Evolutionary conservation across 2,329 filamentous ascomycete species (phyloP).

Genomic region (Bipolaris oryzae): DNA sequence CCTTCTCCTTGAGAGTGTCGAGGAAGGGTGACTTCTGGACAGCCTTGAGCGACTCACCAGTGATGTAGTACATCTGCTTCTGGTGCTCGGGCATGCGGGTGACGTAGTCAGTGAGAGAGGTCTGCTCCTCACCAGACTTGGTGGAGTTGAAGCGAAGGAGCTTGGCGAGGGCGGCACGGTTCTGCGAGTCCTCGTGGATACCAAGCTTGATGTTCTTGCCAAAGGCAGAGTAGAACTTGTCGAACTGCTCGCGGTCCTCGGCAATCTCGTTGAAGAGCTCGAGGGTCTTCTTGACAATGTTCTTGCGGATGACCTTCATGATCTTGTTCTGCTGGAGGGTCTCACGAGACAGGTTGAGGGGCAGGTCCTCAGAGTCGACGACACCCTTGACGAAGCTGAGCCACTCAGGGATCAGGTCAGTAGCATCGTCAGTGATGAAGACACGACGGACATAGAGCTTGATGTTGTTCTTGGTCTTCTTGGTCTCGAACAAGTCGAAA

Average conservation of each 20-base stretch:
- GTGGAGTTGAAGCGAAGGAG: conserved; percentile 98
- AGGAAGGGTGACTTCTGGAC: conserved; percentile 99
- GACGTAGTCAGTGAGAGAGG: conserved; percentile 95
- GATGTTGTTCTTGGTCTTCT: conserved; percentile 99
- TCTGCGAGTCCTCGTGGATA: conserved; percentile 99
- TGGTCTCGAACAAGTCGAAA: conserved; percentile 99
- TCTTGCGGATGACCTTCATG: conserved; percentile 99
- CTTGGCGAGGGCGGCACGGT: conserved; percentile 91
- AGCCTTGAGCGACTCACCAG: conserved; percentile 98
- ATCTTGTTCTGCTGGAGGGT: conserved; percentile 99
- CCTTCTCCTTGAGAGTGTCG: conserved; percentile 97
- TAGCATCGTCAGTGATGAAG: conserved; percentile 99
- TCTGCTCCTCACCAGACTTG: conserved; percentile 96
- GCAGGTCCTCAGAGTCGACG: conserved; percentile 99
- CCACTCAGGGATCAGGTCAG: conserved; percentile 99
- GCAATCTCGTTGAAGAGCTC: conserved; percentile 99
- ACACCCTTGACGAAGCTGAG: conserved; percentile 99
- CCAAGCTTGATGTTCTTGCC: conserved; percentile 99
- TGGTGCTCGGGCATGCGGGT: conserved; percentile 99
- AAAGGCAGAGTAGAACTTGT: conserved; percentile 99
- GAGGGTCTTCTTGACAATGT: conserved; percentile 99
- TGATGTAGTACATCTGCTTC: conserved; percentile 99
- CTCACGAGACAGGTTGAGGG: conserved; percentile 99
- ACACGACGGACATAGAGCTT: conserved; percentile 99
- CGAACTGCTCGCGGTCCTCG: conserved; percentile 99